Base-by-base conservation (phyloP, 768 basidiomycete species). In the Kwoniella dejecticola region DNA sequence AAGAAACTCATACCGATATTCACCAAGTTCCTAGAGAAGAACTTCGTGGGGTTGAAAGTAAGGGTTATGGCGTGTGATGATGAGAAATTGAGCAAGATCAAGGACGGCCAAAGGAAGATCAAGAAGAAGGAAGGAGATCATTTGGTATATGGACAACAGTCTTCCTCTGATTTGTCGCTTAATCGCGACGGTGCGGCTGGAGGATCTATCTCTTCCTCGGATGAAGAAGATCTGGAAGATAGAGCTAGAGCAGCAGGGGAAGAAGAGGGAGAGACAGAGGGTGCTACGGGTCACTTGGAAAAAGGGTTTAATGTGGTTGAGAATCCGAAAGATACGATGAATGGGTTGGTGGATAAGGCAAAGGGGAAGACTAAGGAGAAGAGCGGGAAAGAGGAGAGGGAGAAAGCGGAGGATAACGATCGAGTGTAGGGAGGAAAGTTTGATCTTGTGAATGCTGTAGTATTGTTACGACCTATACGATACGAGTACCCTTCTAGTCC, bases 11-110 rank as follows among this genome's bases (percentile, higher is more conserved):
- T 92, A 1, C 86, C 87, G 0, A 74, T 81, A 42, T 76, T 91
- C 58, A 84, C 85, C 72, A 81, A 80, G 64, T 80, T 89, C 26
- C 72, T 92, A 52, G 86, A 89, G 78, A 83, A 83, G 69, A 91
- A 92, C 71, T 90, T 93, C 72, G 81, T 84, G 19, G 87, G 86
- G 1, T 81, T 90, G 60, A 76, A 67, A 31, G 81, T 90, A 19
- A 71, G 82, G 52, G 85, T 85, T 30, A 80, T 85, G 71, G 82
- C 84, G 63, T 81, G 81, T 42, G 79, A 80, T 54, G 81, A 82
- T 66, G 72, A 82, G 58, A 62, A 72, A 47, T 69, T 81, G 56
- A 75, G 76, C 63, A 63, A 74, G 70, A 79, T 81, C 77, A 81
- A 79, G 59, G 68, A 77, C 31, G 63, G 70, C 13, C 74, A 80